Percentiles rank a stretch among this genome's conserved stretches.
Evolutionary conservation across 2,329 filamentous ascomycete genomes (phyloP).

Genomic region (Rhexocercosporidium sp.): DNA sequence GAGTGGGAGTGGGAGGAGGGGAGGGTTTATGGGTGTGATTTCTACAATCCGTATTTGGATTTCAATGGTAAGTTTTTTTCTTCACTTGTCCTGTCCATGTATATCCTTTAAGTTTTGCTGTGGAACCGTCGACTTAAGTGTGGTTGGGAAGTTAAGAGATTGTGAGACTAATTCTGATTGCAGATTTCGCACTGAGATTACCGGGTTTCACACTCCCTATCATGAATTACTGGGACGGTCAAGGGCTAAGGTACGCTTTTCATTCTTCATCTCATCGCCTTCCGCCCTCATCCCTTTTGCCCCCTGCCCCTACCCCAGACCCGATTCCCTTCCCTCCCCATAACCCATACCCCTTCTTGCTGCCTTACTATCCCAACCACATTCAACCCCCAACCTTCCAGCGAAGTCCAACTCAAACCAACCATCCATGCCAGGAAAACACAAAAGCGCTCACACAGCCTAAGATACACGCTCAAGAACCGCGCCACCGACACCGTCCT

Average conservation of each 20-base stretch:
- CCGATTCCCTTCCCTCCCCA: not conserved
- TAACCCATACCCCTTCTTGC: not conserved
- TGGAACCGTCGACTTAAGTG: too few species aligned
- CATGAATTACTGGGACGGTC: conserved; percentile 80
- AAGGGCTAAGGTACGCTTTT: conserved; percentile 67
- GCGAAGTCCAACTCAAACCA: conserved; percentile 32
- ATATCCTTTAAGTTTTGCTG: too few species aligned
- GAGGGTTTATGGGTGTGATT: conserved; percentile 68
- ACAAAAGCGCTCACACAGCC: conserved; percentile 71
- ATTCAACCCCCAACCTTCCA: conserved; percentile 17
- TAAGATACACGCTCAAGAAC: conserved; percentile 93
- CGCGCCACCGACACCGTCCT: conserved; percentile 74
- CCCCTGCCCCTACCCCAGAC: too few species aligned
- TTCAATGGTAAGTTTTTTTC: conserved; percentile 64
- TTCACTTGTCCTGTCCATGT: not conserved
- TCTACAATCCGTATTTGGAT: conserved; percentile 92
- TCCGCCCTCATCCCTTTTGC: conserved; percentile 15
- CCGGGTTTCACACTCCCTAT: conserved; percentile 77
- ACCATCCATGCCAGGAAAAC: conserved; percentile 31
- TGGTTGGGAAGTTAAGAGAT: too few species aligned
- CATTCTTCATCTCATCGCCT: conserved; percentile 43
- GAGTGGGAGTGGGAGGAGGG: conserved; percentile 66
- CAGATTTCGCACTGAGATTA: conserved; percentile 70
- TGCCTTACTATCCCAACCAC: not conserved
- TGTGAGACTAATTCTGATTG: not conserved